A percentile compares a stretch with the other conserved stretches of the same genome.
These are phyloP conservation scores for Pistacia atlantica DNA, from an alignment of 345 rosid genomes.

Conservation along the genomic window DNA sequence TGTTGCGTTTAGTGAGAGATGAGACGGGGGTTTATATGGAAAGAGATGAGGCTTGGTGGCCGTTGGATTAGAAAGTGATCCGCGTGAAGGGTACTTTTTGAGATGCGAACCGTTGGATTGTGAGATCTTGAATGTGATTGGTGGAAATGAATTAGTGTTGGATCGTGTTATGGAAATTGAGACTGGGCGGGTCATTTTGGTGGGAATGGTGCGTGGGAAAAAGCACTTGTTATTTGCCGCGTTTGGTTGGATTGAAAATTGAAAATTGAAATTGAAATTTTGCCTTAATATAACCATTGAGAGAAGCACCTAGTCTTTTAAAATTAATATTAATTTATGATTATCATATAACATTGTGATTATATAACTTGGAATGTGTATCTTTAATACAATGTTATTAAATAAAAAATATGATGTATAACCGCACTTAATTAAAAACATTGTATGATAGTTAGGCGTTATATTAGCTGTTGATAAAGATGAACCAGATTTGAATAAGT, in stretches of 20 bases:
- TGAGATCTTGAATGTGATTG: neutral
- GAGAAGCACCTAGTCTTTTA: too few relatives aligned
- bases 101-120: constrained; percentile 5
- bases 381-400: too few relatives aligned
- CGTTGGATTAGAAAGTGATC: constrained; percentile 26
- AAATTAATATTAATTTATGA: too few relatives aligned
- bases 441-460: too few relatives aligned
- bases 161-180: neutral
- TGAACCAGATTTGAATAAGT: too few relatives aligned
- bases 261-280: neutral
- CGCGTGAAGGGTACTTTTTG: constrained; percentile 1
- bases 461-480: too few relatives aligned
- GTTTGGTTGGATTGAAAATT: neutral
- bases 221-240: neutral
- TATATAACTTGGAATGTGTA: too few relatives aligned
- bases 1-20: neutral
- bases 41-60: neutral
- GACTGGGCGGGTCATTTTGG: neutral
- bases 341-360: too few relatives aligned
- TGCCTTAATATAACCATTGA: too few relatives aligned
- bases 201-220: neutral
- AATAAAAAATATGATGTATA: too few relatives aligned
- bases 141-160: neutral
- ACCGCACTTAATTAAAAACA: too few relatives aligned
- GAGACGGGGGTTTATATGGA: constrained; percentile 1